Percentiles rank a stretch among this genome's conserved stretches.
These are phyloP conservation scores for Gyromitra esculenta DNA, from an alignment of 2,329 filamentous ascomycete species.

Conservation along the genomic window DNA sequence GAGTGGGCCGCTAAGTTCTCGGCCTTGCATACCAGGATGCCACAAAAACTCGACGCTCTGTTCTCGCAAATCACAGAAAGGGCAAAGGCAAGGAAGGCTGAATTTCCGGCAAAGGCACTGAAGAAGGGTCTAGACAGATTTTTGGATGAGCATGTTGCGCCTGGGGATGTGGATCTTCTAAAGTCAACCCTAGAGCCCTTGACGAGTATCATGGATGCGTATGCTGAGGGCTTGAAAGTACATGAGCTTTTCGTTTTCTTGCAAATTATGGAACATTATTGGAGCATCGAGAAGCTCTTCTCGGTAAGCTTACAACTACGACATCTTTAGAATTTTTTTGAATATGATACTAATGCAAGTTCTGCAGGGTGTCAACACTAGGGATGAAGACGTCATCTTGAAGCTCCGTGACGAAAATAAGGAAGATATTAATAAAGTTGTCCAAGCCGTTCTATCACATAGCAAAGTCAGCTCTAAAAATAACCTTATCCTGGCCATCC, in stretches of 20 bases:
- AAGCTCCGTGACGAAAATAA: constrained; percentile 96
- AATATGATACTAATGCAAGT: constrained; percentile 18
- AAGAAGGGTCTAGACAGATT: constrained; percentile 86
- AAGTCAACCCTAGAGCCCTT: constrained; percentile 79
- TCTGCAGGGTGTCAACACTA: constrained; percentile 70
- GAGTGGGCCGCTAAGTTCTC: constrained; percentile 97
- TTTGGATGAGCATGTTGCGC: constrained; percentile 82
- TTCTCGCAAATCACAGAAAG: constrained; percentile 88
- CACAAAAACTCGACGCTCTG: constrained; percentile 84
- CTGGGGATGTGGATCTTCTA: constrained; percentile 77
- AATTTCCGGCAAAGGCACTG: constrained; percentile 92
- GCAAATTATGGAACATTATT: constrained; percentile 81
- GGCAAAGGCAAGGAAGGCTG: constrained; percentile 75
- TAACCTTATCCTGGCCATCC: constrained; percentile 86
- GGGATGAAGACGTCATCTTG: constrained; percentile 93
- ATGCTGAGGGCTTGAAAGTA: constrained; percentile 86
- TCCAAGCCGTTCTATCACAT: constrained; percentile 91
- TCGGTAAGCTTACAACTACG: constrained; percentile 64
- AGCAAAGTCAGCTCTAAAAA: constrained; percentile 93
- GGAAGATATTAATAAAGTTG: constrained; percentile 84
- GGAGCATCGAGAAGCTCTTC: constrained; percentile 85
- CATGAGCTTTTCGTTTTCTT: constrained; percentile 88
- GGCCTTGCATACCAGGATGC: constrained; percentile 96
- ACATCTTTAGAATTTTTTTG: not conserved
- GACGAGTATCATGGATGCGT: constrained; percentile 78